Evolutionary conservation across 768 basidiomycete species (phyloP).

Genomic region (Leccinum subgranulosum): DNA sequence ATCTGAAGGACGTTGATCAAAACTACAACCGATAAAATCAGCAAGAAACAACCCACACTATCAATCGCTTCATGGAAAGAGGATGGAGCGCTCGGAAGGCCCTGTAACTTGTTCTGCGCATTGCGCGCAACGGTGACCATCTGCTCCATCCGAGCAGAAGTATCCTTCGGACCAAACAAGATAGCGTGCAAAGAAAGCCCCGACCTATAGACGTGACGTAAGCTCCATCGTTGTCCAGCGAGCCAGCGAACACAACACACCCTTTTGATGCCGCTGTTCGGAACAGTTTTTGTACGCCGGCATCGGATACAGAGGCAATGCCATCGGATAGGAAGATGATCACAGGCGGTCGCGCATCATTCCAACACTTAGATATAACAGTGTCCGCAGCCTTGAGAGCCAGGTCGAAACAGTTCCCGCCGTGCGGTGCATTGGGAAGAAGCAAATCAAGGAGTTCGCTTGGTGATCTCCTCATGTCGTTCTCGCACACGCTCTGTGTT

Average conservation of each 20-base stretch:
- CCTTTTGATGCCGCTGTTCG: conserved; percentile 37
- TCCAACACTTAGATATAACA: conserved; percentile 44
- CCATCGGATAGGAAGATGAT: conserved; percentile 60
- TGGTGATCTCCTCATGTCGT: conserved; percentile 44
- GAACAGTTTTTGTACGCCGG: conserved; percentile 35
- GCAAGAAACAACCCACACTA: conserved; percentile 34
- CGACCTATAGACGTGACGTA: conserved; percentile 34
- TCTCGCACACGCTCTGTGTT: conserved; percentile 28
- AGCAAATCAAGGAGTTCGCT: conserved; percentile 41
- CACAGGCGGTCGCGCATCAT: conserved; percentile 43
- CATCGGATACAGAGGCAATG: conserved; percentile 37
- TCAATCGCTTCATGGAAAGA: conserved; percentile 50
- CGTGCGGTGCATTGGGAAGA: conserved; percentile 31
- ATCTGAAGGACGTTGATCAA: conserved; percentile 33
- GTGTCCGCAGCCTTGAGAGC: conserved; percentile 40
- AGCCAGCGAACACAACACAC: conserved; percentile 23
- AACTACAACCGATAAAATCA: background rate
- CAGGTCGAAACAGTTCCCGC: conserved; percentile 41
- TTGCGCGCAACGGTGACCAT: conserved; percentile 51
- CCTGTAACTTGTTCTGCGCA: conserved; percentile 36
- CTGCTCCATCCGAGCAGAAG: conserved; percentile 29
- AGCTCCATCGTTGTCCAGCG: background rate
- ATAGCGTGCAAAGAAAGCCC: conserved; percentile 58
- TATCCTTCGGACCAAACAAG: conserved; percentile 43
- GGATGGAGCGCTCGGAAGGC: conserved; percentile 33